Evolutionary conservation across 306 rosid species (phyloP).

Genomic region (Purshia tridentata): DNA sequence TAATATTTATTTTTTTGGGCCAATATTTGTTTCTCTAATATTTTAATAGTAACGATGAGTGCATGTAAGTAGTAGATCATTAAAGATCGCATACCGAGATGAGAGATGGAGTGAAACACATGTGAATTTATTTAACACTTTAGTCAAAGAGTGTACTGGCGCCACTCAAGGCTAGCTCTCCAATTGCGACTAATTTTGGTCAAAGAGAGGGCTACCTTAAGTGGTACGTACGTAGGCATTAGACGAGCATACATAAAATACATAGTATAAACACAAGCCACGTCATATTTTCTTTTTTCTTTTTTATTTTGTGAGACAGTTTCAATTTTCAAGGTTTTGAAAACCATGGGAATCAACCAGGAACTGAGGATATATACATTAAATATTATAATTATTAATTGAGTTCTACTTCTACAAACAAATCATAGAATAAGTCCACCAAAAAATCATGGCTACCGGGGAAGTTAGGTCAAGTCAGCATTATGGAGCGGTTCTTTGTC

Average conservation of each 20-base stretch:
- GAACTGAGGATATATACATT: neutral
- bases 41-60: neutral
- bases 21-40: neutral
- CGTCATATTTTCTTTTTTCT: no score
- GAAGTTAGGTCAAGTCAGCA: constrained; percentile 13
- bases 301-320: neutral
- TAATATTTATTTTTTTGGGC: neutral
- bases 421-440: neutral
- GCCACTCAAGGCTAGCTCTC: neutral
- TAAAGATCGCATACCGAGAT: neutral
- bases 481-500: constrained; percentile 9
- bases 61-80: neutral
- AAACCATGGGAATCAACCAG: neutral
- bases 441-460: neutral
- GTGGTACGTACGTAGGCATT: neutral
- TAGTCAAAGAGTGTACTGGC: neutral
- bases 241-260: no score
- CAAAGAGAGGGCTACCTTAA: neutral
- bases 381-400: neutral
- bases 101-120: neutral
- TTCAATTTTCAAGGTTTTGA: neutral
- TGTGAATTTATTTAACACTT: neutral
- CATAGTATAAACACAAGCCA: neutral
- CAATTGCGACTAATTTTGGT: neutral
- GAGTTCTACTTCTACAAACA: no score